Evolutionary conservation across 2,329 filamentous ascomycete genomes (phyloP), one percentile per base, ranked within the genome.

Genomic region (Pyricularia grisea): DNA sequence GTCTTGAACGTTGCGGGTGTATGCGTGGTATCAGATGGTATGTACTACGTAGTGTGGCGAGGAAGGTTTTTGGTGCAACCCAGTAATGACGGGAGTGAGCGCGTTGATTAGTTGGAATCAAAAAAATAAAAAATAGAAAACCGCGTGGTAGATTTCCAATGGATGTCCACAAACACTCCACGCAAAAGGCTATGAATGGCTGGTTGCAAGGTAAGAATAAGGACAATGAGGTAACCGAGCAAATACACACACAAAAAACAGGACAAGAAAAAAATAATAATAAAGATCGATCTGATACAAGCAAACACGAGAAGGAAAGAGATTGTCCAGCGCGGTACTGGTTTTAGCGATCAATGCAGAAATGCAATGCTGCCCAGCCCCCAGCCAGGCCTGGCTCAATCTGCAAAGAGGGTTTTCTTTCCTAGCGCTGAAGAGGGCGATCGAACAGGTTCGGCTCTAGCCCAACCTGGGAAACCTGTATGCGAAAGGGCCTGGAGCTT

Each of bases 261-360:
- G 50, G 68, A 71, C 68, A 66, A 68, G 67, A 69, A 33, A 33
- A 33, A 33, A 33, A 6, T 2, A 71, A 70, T 70, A 70, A 67
- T 68, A 55, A 63, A 70, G 69, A 69, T 60, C 68, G 14, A 31
- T 25, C 6, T n/a, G 28, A 17, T 25, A 64, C n/a, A 61, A 31
- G 33, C 31, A 68, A 30, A 65, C 65, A 69, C 23, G 23, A 63
- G 28, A 14, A 63, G 60, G 58, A 25, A 23, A 17, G 60, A 30
- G 28, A 63, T 25, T 27, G 30, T 36, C 12, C 20, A 23, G 14
- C 30, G 10, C n/a, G 31, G 31, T 12, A 42, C 23, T 66, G 30
- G 23, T 42, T n/a, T 31, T 42, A 36, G 31, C 64, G 64, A 66
- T 42, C 17, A 31, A 25, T 31, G 31, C 14, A 36, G n/a, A 36